phyloP scores from a whole-genome alignment of 352 stramenopile species.

The Phytophthora podocarpi region DNA sequence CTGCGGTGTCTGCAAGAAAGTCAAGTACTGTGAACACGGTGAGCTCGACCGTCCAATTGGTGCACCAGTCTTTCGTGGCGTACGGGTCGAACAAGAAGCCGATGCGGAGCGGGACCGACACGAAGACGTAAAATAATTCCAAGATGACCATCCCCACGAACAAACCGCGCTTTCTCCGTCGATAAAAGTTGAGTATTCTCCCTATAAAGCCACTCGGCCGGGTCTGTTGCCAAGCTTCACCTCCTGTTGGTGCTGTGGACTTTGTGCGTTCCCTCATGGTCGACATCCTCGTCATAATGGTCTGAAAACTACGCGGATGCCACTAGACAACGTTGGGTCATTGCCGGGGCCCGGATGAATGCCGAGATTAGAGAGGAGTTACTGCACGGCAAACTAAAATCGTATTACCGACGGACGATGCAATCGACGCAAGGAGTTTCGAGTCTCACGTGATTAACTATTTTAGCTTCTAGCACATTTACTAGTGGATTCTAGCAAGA shows the following conservation, averaged over 20 bases:
- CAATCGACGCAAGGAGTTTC: neutral
- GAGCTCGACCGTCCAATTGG: constrained; percentile 51
- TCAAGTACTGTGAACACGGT: constrained; percentile 58
- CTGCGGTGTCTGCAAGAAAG: constrained; percentile 51
- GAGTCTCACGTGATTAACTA: neutral
- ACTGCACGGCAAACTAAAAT: no score
- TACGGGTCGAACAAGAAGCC: constrained; percentile 76
- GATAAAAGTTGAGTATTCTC: constrained; percentile 20
- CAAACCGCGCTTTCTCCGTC: constrained; percentile 18
- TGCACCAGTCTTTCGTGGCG: neutral
- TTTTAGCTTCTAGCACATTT: neutral
- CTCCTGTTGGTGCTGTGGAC: neutral
- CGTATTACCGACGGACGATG: neutral
- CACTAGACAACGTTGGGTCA: constrained; percentile 5
- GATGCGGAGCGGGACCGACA: constrained; percentile 66
- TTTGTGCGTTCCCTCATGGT: constrained; percentile 6
- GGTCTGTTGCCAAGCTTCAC: neutral
- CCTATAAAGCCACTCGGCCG: neutral
- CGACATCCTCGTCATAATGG: constrained; percentile 10
- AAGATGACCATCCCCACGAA: constrained; percentile 35
- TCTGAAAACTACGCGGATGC: constrained; percentile 1
- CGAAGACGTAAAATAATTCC: constrained; percentile 56
- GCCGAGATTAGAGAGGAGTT: constrained; percentile 2
- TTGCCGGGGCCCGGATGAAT: neutral
- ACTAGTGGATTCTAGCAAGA: no score